Conservation (phyloP, 2,329 filamentous ascomycete species). For the Talaromyces funiculosus region DNA sequence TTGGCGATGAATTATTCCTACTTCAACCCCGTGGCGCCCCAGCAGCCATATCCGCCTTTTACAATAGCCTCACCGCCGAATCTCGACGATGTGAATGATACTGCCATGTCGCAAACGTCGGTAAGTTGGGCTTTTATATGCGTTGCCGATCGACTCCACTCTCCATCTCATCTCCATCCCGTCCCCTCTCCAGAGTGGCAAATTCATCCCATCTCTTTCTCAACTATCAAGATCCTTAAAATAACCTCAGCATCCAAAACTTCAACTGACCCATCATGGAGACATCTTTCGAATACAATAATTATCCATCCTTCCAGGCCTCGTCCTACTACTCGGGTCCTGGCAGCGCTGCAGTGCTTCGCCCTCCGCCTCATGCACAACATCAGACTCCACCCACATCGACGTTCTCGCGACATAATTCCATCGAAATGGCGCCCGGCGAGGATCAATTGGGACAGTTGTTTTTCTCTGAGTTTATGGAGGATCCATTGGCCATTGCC, state of each 20-base stretch:
- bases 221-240: too few species aligned
- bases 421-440: constrained; percentile 21
- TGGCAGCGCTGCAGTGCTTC: not conserved
- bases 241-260: not conserved
- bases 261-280: not conserved
- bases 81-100: not conserved
- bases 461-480: constrained; percentile 26
- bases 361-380: constrained; percentile 18
- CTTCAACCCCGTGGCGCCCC: constrained; percentile 15
- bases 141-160: not conserved
- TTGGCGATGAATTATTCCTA: constrained; percentile 52
- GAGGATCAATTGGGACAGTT: constrained; percentile 19
- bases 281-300: constrained; percentile 30
- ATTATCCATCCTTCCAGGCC: constrained; percentile 32
- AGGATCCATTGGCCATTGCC: constrained; percentile 21
- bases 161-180: not conserved
- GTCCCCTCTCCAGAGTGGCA: not conserved
- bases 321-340: constrained; percentile 20
- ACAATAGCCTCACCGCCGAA: constrained; percentile 37
- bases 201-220: not conserved
- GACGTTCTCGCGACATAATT: constrained; percentile 28
- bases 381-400: constrained; percentile 32
- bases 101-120: constrained; percentile 25
- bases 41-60: constrained; percentile 46
- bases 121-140: constrained; percentile 24